Percentiles rank a stretch among this genome's conserved stretches.
Conservation (phyloP, 441 rosid species). For the Erodium texanum region DNA sequence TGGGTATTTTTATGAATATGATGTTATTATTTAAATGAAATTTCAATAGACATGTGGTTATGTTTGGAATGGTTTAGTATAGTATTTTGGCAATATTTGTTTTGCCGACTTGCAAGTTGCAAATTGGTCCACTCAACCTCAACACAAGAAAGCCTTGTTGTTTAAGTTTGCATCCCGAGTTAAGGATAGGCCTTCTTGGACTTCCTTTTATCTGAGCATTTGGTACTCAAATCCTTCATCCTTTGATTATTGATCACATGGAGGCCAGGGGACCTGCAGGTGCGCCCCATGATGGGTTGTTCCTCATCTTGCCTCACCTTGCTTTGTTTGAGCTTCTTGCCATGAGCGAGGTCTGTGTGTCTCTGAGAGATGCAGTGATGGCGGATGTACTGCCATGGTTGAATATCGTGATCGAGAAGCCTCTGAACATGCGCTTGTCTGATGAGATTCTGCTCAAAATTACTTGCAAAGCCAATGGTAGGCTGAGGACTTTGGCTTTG, state of each 20-base stretch:
- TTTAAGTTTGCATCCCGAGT: background rate
- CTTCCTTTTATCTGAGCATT: background rate
- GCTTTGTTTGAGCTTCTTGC: constrained; percentile 43
- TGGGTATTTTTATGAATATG: too few relatives aligned
- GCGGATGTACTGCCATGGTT: constrained; percentile 38
- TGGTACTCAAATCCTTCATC: background rate
- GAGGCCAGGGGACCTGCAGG: constrained; percentile 20
- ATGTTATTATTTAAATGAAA: too few relatives aligned
- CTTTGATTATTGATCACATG: background rate
- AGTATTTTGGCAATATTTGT: background rate
- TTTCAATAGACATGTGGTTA: too few relatives aligned
- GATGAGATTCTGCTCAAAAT: constrained; percentile 35
- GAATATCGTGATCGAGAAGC: constrained; percentile 30
- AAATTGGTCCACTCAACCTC: background rate
- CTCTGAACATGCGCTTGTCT: constrained; percentile 30
- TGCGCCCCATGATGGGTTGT: constrained; percentile 50
- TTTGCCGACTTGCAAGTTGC: background rate
- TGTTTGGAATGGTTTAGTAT: background rate
- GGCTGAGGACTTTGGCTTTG: constrained; percentile 31
- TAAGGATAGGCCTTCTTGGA: background rate
- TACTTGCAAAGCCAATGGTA: constrained; percentile 39
- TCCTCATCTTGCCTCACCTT: constrained; percentile 54
- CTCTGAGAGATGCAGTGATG: constrained; percentile 34
- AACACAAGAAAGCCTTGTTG: background rate
- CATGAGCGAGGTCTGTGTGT: constrained; percentile 33